Base-by-base conservation (phyloP, 805 yeast genomes). In the Candida andamanensis region DNA sequence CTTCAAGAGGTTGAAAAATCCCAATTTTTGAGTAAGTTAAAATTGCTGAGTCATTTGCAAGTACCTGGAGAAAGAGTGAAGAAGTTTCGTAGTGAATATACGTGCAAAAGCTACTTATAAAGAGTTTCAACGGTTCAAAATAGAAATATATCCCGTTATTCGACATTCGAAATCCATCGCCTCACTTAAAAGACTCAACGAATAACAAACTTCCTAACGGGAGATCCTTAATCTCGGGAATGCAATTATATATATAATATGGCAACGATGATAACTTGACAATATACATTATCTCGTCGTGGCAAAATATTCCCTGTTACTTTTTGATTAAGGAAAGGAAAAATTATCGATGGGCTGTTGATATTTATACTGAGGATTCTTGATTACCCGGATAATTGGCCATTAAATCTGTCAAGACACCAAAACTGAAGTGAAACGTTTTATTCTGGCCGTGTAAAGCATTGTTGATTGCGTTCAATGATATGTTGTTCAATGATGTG, bases 251-350 rank as follows among this genome's bases (percentile, higher is more conserved):
- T 44, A 46, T 48, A 44, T 56, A 55, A 50, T 52, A 73, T 75
- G 80, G 80, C 80, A 75, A 74, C 79, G 79, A 58, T 64, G 58
- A 62, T 66, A 68, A 72, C 77, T 72, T 72, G 78, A 69, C 65
- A 64, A 65, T 67, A 39, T 67, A 58, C 74, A 67, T 72, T 67
- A 68, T 58, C 71, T 60, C 79, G 79, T 63, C 80, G 80, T 75
- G 80, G 80, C 80, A 42, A 74, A 71, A 69, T 63, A 61, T 62
- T 72, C 76, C 75, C 80, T 66, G 33, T 50, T n/a, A 56, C 74
- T 74, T 74, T 74, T 74, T 73, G 78, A 73, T 74, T 73, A 56
- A 49, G 52, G 66, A 54, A 36, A 19, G 28, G 26, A 28, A 36
- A 35, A 17, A 29, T 30, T 34, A 26, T 17, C 19, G 10, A 33